phyloP scores from a whole-genome alignment of 129 eudicot species.

The Deinandra increscens region DNA sequence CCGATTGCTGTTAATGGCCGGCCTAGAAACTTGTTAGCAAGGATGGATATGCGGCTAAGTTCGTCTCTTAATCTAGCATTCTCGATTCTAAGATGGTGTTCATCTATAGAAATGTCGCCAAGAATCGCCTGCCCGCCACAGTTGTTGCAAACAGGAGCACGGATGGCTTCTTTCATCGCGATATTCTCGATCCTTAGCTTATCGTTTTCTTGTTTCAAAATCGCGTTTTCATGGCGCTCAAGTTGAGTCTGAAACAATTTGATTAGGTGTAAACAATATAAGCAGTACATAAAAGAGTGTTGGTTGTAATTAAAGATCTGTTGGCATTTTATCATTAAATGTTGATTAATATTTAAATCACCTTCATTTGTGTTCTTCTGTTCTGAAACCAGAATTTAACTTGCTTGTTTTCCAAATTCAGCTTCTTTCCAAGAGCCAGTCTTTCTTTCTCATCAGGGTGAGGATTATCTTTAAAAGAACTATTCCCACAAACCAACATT shows the following conservation, averaged over 20 bases:
- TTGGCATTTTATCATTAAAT: neutral
- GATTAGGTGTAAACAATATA: neutral
- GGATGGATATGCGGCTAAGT: slow-evolving; percentile 52
- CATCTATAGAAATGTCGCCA: slow-evolving; percentile 61
- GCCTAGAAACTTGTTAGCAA: slow-evolving; percentile 61
- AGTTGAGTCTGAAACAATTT: slow-evolving; percentile 54
- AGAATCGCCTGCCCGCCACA: slow-evolving; percentile 79
- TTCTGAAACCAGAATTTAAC: slow-evolving; percentile 95
- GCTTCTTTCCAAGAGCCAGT: slow-evolving; percentile 64
- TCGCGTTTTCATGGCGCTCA: slow-evolving; percentile 67
- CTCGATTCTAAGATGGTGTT: slow-evolving; percentile 60
- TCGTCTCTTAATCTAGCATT: slow-evolving; percentile 75
- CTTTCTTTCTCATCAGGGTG: slow-evolving; percentile 87
- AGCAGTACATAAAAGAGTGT: no score
- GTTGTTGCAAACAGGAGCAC: slow-evolving; percentile 55
- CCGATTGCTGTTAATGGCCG: slow-evolving; percentile 45
- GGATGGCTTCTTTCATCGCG: slow-evolving; percentile 69
- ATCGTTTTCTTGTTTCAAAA: slow-evolving; percentile 70
- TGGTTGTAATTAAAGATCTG: neutral
- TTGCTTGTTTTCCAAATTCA: slow-evolving; percentile 69
- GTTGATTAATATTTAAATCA: slow-evolving; percentile 15
- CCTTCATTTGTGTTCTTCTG: slow-evolving; percentile 93
- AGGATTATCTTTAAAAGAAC: slow-evolving; percentile 72
- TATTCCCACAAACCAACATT: slow-evolving; percentile 18
- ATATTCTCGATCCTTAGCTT: slow-evolving; percentile 65